Evolutionary conservation across 1,284 basidiomycete genomes (phyloP).

Genomic region (Ceratobasidium sp.): DNA sequence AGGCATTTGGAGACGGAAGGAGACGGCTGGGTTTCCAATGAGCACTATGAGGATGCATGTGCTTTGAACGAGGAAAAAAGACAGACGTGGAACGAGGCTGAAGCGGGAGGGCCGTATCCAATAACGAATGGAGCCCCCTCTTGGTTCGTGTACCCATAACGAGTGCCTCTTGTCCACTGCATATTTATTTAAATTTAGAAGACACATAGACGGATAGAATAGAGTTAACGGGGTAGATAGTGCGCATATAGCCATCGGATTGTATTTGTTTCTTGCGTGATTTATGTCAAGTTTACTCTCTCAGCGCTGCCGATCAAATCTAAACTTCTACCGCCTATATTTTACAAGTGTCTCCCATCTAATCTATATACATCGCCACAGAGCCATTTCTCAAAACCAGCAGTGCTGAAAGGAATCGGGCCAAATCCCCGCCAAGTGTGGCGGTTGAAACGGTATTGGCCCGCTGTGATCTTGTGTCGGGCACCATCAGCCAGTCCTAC

Average conservation of each 20-base stretch:
- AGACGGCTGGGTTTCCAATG: slow-evolving; percentile 34
- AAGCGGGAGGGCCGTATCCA: slow-evolving; percentile 32
- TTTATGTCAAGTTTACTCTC: not conserved
- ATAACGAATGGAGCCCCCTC: slow-evolving; percentile 40
- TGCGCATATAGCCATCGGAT: not conserved
- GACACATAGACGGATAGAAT: no score
- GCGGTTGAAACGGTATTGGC: no score
- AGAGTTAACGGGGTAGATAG: not conserved
- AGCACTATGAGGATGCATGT: slow-evolving; percentile 26
- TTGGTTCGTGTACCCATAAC: slow-evolving; percentile 24
- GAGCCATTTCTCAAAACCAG: no score
- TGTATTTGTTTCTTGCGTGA: not conserved
- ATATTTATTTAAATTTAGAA: no score
- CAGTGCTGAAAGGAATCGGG: no score
- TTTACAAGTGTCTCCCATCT: no score
- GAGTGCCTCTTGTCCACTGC: not conserved
- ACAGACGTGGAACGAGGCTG: slow-evolving; percentile 25
- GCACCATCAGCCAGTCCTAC: no score
- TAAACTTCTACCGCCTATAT: no score
- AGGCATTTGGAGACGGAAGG: slow-evolving; percentile 25
- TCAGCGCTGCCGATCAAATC: not conserved
- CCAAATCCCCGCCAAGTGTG: no score
- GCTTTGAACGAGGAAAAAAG: slow-evolving; percentile 16
- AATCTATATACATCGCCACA: no score
- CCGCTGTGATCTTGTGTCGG: no score